Conservation (phyloP, 2,329 filamentous ascomycete species). For the Calonectria ilicicola region DNA sequence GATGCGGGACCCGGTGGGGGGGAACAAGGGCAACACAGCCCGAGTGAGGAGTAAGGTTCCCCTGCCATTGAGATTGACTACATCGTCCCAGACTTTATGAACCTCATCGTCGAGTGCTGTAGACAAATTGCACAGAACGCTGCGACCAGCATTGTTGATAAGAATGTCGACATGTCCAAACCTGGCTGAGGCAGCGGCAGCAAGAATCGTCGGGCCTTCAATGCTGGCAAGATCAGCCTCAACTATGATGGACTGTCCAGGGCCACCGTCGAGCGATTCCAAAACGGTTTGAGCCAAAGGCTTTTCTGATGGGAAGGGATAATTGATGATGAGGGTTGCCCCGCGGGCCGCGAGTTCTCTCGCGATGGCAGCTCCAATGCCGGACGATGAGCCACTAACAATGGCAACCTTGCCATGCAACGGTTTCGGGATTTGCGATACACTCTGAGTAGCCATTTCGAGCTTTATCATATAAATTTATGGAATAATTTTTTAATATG, state of each 20-base stretch:
- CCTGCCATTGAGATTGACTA: not conserved
- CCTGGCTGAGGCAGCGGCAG: not conserved
- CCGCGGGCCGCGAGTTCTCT: not conserved
- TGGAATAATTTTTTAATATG: not conserved
- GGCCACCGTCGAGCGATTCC: not conserved
- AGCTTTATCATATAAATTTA: too few relatives aligned
- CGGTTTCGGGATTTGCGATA: not conserved
- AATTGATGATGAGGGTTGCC: not conserved
- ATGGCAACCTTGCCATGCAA: not conserved
- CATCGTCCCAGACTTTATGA: not conserved
- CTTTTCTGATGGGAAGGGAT: not conserved
- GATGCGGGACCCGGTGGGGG: constrained; percentile 1
- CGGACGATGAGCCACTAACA: not conserved
- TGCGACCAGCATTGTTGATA: not conserved
- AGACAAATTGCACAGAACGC: not conserved
- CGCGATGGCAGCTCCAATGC: not conserved
- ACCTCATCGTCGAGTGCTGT: not conserved
- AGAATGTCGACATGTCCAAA: not conserved
- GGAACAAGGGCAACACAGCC: not conserved
- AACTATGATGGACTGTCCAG: not conserved
- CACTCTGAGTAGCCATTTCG: not conserved
- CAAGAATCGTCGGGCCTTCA: not conserved
- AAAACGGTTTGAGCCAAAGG: not conserved
- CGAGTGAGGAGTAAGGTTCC: not conserved
- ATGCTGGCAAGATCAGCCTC: not conserved